Percentiles rank a stretch among this genome's conserved stretches.
These are phyloP conservation scores for Fagopyrum homotropicum DNA, from an alignment of 148 eudicot species.

Conservation along the genomic window DNA sequence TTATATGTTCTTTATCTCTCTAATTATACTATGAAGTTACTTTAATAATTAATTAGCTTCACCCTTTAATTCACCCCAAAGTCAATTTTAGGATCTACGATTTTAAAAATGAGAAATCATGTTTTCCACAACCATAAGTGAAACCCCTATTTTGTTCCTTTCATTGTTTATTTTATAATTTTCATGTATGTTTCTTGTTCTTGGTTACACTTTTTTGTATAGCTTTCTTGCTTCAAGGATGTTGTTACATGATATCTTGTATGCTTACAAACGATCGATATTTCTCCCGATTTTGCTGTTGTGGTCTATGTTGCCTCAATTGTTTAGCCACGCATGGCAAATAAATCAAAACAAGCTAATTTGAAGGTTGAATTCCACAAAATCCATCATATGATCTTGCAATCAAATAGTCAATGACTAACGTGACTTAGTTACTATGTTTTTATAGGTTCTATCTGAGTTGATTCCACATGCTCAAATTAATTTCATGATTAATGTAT, in stretches of 20 bases:
- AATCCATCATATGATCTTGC: neutral
- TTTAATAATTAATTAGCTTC: neutral
- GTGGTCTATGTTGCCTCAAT: conserved; percentile 81
- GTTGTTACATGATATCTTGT: conserved; percentile 41
- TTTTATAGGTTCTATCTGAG: neutral
- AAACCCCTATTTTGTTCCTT: neutral
- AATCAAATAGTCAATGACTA: neutral
- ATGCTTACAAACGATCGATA: conserved; percentile 16
- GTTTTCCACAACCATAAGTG: conserved; percentile 81
- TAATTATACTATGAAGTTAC: neutral
- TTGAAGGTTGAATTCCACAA: conserved; percentile 33
- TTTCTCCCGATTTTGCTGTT: conserved; percentile 22
- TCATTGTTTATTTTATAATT: neutral
- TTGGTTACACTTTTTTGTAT: neutral
- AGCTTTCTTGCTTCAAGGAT: conserved; percentile 92
- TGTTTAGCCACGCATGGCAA: conserved; percentile 64
- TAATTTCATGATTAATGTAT: conserved; percentile 77
- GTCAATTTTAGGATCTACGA: conserved; percentile 58
- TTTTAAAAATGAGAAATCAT: conserved; percentile 79
- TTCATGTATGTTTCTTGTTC: neutral
- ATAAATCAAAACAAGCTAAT: conserved; percentile 27
- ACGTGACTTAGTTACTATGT: neutral
- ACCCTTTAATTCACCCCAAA: neutral
- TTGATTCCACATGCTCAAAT: conserved; percentile 59
- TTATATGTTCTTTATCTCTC: conserved; percentile 32